Evolutionary conservation across 129 eudicot genomes (phyloP), one percentile per base, ranked within the genome.

Genomic region (Flaveria bidentis): DNA sequence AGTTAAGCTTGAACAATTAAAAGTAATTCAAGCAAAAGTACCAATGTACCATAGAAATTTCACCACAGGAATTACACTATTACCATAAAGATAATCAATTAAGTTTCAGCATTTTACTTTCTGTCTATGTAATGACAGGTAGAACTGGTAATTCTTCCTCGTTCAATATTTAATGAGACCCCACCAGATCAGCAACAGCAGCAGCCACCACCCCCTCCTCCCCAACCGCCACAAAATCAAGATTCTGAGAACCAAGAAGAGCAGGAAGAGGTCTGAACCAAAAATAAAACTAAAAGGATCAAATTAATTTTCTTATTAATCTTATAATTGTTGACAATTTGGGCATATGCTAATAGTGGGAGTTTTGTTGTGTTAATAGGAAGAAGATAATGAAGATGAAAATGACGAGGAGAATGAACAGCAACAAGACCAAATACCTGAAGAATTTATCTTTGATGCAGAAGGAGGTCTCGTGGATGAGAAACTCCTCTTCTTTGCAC

Each of bases 391-490:
- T 3, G 78, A 86, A 22, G 50, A 83, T 39, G 89, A 86, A 45
- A 85, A 93, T 36, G 88, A 86, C 1, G 96, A 90, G 57, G 96
- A 93, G 66, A 84, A 91, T 28, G 96, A 94, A 81, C 96, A 93
- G 77, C 91, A 93, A 82, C 92, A 84, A 85, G 92, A 86, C 33
- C 96, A 94, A 85, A 62, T 94, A 69, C 99, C 99, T 33, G 97
- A 94, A 58, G 99, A 94, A 75, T 94, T 94, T 80, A 87, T 94
- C 73, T 87, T 94, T 74, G 99, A 94, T 87, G 99, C 99, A 39
- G 99, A 94, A 85, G 99, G 99, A 12, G 99, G 99, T 41, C 69
- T 94, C 36, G 94, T 94, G 81, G 99, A 94, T 80, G 99, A 94
- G 84, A 94, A 94, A 73, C 99, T 94, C 85, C 92, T 94, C 64